A percentile compares a stretch with the other conserved stretches of the same genome.
These are phyloP conservation scores for Musa balbisiana DNA, from an alignment of 202 grass and related monocot species.

Conservation along the genomic window DNA sequence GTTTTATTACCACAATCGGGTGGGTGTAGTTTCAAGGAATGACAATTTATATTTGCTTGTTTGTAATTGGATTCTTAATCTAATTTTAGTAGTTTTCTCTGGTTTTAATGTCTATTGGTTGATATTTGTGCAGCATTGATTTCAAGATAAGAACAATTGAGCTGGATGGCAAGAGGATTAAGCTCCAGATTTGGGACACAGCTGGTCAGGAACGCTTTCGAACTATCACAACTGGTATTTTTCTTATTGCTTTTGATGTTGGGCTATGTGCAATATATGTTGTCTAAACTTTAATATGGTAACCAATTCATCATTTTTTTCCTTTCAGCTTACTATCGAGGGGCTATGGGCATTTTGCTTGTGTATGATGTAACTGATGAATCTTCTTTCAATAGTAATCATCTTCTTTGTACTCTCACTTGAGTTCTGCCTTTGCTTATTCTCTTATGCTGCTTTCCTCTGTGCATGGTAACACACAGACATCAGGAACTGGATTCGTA, in stretches of 20 bases:
- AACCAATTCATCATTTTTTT: neutral
- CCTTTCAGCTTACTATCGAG: neutral
- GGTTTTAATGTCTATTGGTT: too few relatives aligned
- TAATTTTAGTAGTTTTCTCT: too few relatives aligned
- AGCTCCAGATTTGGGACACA: neutral
- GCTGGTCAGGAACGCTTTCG: neutral
- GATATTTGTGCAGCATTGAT: neutral
- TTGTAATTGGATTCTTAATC: too few relatives aligned
- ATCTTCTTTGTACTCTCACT: neutral
- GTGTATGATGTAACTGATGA: neutral
- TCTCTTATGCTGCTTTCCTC: neutral
- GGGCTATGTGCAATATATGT: too few relatives aligned
- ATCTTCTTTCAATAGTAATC: neutral
- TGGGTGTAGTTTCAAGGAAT: constrained; percentile 11
- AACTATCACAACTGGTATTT: neutral
- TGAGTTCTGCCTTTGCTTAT: neutral
- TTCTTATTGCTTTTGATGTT: neutral
- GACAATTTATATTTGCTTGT: too few relatives aligned
- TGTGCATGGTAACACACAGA: neutral
- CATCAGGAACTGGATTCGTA: neutral
- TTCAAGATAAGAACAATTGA: neutral
- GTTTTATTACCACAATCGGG: constrained; percentile 96
- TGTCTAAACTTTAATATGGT: neutral
- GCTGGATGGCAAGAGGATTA: neutral
- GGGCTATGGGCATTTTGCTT: neutral